Percentiles rank a stretch among this genome's conserved stretches.
Conservation (phyloP, 2,329 filamentous ascomycete genomes). For the Microcyclosporella mali region DNA sequence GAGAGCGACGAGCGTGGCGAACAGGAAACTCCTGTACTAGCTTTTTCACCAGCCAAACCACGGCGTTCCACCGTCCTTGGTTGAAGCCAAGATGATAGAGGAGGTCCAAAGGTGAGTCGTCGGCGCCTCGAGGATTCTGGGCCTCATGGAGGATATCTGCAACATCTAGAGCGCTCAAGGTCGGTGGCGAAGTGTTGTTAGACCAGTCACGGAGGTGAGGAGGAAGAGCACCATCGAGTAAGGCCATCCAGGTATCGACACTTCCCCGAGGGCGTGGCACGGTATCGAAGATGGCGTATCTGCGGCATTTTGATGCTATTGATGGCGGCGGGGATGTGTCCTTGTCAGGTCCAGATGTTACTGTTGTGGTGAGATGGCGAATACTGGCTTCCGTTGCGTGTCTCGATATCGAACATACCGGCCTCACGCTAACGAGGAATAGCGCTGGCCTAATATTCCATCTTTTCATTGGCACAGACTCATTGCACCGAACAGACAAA, state of each 20-base stretch:
- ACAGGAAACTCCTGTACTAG: conserved; percentile 32
- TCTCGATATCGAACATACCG: background rate
- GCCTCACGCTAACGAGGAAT: background rate
- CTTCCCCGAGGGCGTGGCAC: conserved; percentile 3
- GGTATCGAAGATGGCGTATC: conserved; percentile 10
- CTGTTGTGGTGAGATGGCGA: background rate
- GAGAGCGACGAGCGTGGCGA: background rate
- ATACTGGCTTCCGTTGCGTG: background rate
- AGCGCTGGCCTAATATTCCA: conserved; percentile 11
- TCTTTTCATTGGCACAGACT: conserved; percentile 25
- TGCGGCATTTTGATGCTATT: background rate
- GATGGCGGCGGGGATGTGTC: background rate
- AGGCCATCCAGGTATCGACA: conserved; percentile 9
- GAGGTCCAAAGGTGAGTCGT: conserved; percentile 29
- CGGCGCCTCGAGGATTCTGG: conserved; percentile 7
- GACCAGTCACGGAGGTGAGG: conserved; percentile 15
- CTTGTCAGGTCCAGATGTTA: background rate
- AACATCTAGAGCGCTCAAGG: conserved; percentile 17
- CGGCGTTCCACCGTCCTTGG: conserved; percentile 38
- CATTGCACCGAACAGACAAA: conserved; percentile 17
- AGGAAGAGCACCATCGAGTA: conserved; percentile 19
- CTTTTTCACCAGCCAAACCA: conserved; percentile 42
- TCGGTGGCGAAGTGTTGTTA: conserved; percentile 3
- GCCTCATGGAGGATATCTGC: conserved; percentile 25
- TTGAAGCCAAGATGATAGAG: conserved; percentile 36